These are phyloP conservation scores for Mrakiaceae sp. DNA, from an alignment of 1,284 basidiomycete species.

Conservation along the genomic window DNA sequence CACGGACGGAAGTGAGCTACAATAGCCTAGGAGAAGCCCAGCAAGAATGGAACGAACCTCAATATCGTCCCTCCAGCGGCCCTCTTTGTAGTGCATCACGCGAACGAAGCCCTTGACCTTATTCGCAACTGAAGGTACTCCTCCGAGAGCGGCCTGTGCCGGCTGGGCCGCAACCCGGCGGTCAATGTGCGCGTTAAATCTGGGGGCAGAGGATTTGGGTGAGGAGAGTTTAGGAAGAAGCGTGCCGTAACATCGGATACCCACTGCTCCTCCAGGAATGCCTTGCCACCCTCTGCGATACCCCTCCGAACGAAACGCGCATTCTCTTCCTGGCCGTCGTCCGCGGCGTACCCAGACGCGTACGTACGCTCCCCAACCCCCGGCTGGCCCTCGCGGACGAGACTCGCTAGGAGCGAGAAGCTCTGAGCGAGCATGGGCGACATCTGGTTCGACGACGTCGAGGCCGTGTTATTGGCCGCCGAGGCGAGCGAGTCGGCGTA, in stretches of 20 bases:
- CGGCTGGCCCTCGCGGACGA: constrained; percentile 27
- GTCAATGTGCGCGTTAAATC: constrained; percentile 74
- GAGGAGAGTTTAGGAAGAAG: neutral
- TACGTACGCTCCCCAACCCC: constrained; percentile 12
- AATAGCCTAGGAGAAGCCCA: neutral
- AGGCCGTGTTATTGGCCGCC: constrained; percentile 21
- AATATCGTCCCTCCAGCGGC: constrained; percentile 71
- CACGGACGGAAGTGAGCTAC: neutral
- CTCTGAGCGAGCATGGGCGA: constrained; percentile 14
- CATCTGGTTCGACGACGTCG: constrained; percentile 37
- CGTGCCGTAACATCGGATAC: constrained; percentile 17
- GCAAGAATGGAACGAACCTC: constrained; percentile 46
- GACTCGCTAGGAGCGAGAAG: constrained; percentile 18
- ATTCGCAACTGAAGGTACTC: constrained; percentile 80
- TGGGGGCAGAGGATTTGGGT: constrained; percentile 17
- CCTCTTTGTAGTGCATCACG: constrained; percentile 65
- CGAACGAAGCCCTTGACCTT: constrained; percentile 77
- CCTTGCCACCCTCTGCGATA: constrained; percentile 23
- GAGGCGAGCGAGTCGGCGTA: constrained; percentile 12
- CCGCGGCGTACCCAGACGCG: constrained; percentile 2
- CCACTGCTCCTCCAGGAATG: constrained; percentile 48
- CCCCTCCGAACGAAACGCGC: constrained; percentile 24
- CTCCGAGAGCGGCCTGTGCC: constrained; percentile 76
- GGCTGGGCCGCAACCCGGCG: constrained; percentile 72
- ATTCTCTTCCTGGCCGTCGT: constrained; percentile 9